phyloP scores from a whole-genome alignment of 2,329 filamentous ascomycete genomes.

The Nectriaceae sp. region DNA sequence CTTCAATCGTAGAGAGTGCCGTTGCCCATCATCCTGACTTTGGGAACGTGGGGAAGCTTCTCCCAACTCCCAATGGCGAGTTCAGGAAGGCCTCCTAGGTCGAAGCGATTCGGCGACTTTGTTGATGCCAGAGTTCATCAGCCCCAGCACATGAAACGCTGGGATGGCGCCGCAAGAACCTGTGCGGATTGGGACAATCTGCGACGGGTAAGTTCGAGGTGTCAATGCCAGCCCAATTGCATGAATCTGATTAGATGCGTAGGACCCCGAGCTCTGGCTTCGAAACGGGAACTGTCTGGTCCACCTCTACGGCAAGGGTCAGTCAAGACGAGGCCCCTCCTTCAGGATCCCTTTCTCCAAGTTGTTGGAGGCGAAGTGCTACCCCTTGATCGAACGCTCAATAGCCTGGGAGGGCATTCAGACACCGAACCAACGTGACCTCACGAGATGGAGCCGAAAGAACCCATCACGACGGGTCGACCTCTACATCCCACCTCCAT shows the following conservation, averaged over 20 bases:
- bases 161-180: conserved; percentile 51
- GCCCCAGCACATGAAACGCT: conserved; percentile 42
- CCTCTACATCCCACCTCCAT: conserved; percentile 70
- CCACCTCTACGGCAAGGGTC: conserved; percentile 66
- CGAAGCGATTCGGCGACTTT: conserved; percentile 28
- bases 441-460: conserved; percentile 34
- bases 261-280: conserved; percentile 75
- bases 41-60: neutral
- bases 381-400: conserved; percentile 59
- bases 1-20: too few species aligned
- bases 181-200: conserved; percentile 49
- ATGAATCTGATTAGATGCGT: neutral
- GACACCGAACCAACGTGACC: conserved; percentile 28
- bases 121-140: conserved; percentile 27
- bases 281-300: conserved; percentile 69
- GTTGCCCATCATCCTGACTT: neutral
- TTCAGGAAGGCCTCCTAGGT: conserved; percentile 16
- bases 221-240: neutral
- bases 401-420: conserved; percentile 35
- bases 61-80: conserved; percentile 8
- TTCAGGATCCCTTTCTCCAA: conserved; percentile 64
- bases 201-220: conserved; percentile 48
- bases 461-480: conserved; percentile 47
- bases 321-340: conserved; percentile 65
- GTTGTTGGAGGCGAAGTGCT: conserved; percentile 60